Evolutionary conservation across 192 early-diverging fungal species (phyloP).

Genomic region (Umbelopsis sp.): DNA sequence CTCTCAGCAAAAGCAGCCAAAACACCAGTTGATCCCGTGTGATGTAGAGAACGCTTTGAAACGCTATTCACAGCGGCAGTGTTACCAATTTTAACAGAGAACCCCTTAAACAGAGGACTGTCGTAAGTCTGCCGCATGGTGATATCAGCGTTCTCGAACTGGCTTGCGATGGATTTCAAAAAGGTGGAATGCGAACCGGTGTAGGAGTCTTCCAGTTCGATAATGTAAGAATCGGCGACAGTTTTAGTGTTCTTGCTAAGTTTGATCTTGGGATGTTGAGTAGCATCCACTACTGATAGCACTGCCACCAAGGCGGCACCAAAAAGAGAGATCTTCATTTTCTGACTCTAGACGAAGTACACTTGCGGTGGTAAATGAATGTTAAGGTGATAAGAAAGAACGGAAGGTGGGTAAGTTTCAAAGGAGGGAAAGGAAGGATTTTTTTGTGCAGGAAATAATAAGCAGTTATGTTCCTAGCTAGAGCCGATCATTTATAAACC

Average conservation of each 20-base stretch:
- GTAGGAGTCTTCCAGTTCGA: not conserved
- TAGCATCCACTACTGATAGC: not conserved
- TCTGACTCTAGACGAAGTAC: not conserved
- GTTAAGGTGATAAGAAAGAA: not conserved
- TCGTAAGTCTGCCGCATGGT: slow-evolving; percentile 7
- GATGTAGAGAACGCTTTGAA: not conserved
- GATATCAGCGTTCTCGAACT: not conserved
- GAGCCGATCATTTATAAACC: not conserved
- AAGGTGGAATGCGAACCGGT: not conserved
- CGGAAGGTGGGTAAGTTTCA: not conserved
- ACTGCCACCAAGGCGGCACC: slow-evolving; percentile 2
- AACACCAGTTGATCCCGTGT: not conserved
- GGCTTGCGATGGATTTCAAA: not conserved
- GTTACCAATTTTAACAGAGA: not conserved
- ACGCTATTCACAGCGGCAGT: not conserved
- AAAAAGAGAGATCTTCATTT: slow-evolving; percentile 14
- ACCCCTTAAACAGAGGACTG: slow-evolving; percentile 8
- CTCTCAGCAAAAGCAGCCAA: slow-evolving; percentile 1
- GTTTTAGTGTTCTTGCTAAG: not conserved
- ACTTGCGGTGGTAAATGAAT: not conserved
- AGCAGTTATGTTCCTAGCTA: too few relatives aligned
- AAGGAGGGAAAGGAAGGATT: not conserved
- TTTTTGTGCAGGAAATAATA: not conserved
- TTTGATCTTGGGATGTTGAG: slow-evolving; percentile 12
- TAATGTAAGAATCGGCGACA: not conserved